Conservation (phyloP, 495 filamentous ascomycete species). For the Daldinia caldariorum region DNA sequence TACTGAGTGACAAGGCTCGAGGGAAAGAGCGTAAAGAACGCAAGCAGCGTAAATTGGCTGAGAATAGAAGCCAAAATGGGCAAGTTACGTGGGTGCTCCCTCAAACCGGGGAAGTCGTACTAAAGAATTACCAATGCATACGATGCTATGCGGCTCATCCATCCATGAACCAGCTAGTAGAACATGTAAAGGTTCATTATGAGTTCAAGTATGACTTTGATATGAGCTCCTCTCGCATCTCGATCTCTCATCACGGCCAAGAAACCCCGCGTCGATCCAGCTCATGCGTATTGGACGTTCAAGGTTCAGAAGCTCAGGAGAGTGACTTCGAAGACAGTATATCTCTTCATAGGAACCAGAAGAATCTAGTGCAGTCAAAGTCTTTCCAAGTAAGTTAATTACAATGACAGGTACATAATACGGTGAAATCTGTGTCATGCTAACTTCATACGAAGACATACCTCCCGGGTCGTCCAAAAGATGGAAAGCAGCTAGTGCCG, state of each 20-base stretch:
- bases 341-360: conserved; percentile 46
- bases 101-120: conserved; percentile 53
- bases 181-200: conserved; percentile 57
- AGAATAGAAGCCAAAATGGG: conserved; percentile 41
- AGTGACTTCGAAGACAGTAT: conserved; percentile 40
- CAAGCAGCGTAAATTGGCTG: conserved; percentile 51
- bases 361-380: conserved; percentile 33
- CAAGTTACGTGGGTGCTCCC: conserved; percentile 58
- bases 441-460: conserved; percentile 33
- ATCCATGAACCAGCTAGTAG: conserved; percentile 54
- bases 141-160: conserved; percentile 56
- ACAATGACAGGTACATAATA: not conserved
- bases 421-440: conserved; percentile 21
- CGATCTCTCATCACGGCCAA: conserved; percentile 43
- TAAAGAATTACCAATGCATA: conserved; percentile 56
- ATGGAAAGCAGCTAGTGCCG: conserved; percentile 54
- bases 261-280: conserved; percentile 39
- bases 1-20: conserved; percentile 58
- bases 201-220: conserved; percentile 59
- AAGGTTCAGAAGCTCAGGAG: conserved; percentile 38
- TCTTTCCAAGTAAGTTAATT: conserved; percentile 26
- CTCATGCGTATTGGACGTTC: conserved; percentile 34
- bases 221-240: conserved; percentile 35
- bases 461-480: conserved; percentile 35
- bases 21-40: conserved; percentile 56